These are phyloP conservation scores for Hygrocybe punicea DNA, from an alignment of 768 basidiomycete genomes.

Conservation along the genomic window DNA sequence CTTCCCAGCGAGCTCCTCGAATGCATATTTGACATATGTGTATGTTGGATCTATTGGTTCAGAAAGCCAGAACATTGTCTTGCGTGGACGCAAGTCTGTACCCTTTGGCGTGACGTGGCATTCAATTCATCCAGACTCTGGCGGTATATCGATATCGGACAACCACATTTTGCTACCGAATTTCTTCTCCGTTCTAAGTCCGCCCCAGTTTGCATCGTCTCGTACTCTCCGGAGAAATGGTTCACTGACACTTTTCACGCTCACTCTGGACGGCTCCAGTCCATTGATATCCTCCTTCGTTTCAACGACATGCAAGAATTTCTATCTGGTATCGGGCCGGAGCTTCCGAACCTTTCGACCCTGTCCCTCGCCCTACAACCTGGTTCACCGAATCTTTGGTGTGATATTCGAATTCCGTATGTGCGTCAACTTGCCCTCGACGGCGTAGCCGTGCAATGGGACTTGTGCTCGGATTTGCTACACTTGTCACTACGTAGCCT, in stretches of 20 bases:
- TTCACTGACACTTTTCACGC: constrained; percentile 24
- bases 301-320: constrained; percentile 34
- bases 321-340: constrained; percentile 26
- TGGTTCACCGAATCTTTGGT: constrained; percentile 19
- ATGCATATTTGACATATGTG: constrained; percentile 38
- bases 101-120: constrained; percentile 36
- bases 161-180: constrained; percentile 32
- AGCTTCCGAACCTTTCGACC: constrained; percentile 26
- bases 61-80: constrained; percentile 31
- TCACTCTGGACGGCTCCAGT: constrained; percentile 30
- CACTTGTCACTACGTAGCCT: constrained; percentile 37
- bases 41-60: constrained; percentile 31
- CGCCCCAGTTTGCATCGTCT: constrained; percentile 35
- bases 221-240: constrained; percentile 27
- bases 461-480: constrained; percentile 31
- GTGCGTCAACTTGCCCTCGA: constrained; percentile 35
- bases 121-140: constrained; percentile 38
- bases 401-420: constrained; percentile 26
- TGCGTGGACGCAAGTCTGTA: constrained; percentile 43
- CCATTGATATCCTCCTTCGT: constrained; percentile 38
- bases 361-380: constrained; percentile 33
- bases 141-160: constrained; percentile 39
- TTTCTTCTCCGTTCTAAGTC: constrained; percentile 36
- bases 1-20: constrained; percentile 43
- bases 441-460: constrained; percentile 35